Conservation (phyloP, 164 flowering plant species). For the Stephania yunnanensis region DNA sequence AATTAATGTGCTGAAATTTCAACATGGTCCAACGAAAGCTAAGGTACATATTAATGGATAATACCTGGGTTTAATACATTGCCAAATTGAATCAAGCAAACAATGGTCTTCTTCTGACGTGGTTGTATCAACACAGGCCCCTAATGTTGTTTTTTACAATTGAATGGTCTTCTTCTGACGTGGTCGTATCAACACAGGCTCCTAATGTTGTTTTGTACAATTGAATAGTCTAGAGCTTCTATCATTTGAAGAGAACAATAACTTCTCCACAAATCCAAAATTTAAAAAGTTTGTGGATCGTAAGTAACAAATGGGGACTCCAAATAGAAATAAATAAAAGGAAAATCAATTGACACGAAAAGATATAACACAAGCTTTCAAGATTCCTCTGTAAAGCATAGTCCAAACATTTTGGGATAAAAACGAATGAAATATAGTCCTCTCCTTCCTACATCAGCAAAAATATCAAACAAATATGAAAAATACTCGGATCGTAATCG, state of each 20-base stretch:
- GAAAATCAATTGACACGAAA: slow-evolving; percentile 58
- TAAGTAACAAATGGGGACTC: not conserved
- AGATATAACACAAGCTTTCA: slow-evolving; percentile 86
- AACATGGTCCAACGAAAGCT: not conserved
- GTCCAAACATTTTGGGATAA: slow-evolving; percentile 57
- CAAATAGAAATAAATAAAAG: not conserved
- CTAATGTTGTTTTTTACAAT: slow-evolving; percentile 59
- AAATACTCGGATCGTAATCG: too few relatives aligned
- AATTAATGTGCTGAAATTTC: not conserved
- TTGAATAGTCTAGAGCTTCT: slow-evolving; percentile 87
- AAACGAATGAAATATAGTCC: slow-evolving; percentile 53
- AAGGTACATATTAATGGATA: not conserved
- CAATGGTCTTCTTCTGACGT: slow-evolving; percentile 41
- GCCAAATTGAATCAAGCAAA: slow-evolving; percentile 74
- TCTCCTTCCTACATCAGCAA: slow-evolving; percentile 55
- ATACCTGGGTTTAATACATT: slow-evolving; percentile 75
- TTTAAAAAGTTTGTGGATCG: slow-evolving; percentile 1
- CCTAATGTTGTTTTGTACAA: slow-evolving; percentile 66
- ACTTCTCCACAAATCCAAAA: slow-evolving; percentile 89
- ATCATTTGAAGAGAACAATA: slow-evolving; percentile 52
- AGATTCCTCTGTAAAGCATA: slow-evolving; percentile 79
- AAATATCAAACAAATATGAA: slow-evolving; percentile 1
- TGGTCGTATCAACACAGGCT: slow-evolving; percentile 61
- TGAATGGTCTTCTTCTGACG: slow-evolving; percentile 55
- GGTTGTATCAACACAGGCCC: slow-evolving; percentile 68